A percentile compares a stretch with the other conserved stretches of the same genome.
phyloP scores from a whole-genome alignment of 2,329 filamentous ascomycete species.

The Nannizziopsis arthrosporioides region DNA sequence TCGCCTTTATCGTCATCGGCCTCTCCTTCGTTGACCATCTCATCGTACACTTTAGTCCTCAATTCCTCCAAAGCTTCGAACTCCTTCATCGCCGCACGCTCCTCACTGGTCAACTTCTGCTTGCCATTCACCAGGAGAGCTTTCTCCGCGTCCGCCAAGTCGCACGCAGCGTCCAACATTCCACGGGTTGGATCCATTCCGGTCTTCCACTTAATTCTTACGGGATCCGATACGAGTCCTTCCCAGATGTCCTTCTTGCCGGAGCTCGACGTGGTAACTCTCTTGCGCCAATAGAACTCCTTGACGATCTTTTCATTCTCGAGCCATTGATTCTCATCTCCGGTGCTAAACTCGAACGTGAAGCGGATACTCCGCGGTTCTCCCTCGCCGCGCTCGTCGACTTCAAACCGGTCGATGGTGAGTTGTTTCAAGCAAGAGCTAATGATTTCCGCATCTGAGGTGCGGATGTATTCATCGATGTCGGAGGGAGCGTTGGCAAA shows the following conservation, averaged over 20 bases:
- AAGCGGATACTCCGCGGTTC: constrained; percentile 72
- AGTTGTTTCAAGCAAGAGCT: constrained; percentile 56
- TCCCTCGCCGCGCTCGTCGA: constrained; percentile 47
- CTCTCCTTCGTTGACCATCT: constrained; percentile 27
- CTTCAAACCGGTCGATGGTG: constrained; percentile 68
- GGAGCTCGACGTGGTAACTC: constrained; percentile 32
- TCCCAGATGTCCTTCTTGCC: constrained; percentile 49
- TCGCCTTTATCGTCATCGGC: constrained; percentile 27
- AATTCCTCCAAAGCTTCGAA: constrained; percentile 45
- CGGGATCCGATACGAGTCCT: constrained; percentile 77
- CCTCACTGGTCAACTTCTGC: constrained; percentile 31
- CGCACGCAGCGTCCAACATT: constrained; percentile 59
- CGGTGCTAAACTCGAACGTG: constrained; percentile 57
- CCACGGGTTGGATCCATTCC: constrained; percentile 75
- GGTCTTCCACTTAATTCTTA: constrained; percentile 77
- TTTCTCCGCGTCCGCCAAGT: constrained; percentile 55
- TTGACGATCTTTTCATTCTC: constrained; percentile 68
- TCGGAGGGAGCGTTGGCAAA: constrained; percentile 77
- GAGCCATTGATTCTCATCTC: constrained; percentile 65
- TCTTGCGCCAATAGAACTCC: constrained; percentile 75
- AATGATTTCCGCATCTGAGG: constrained; percentile 59
- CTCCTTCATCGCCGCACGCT: constrained; percentile 41
- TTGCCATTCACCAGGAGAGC: constrained; percentile 31
- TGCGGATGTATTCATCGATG: constrained; percentile 78
- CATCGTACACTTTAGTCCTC: constrained; percentile 30